Evolutionary conservation across 2,329 filamentous ascomycete species (phyloP).

Genomic region (Colletotrichum somersetense): DNA sequence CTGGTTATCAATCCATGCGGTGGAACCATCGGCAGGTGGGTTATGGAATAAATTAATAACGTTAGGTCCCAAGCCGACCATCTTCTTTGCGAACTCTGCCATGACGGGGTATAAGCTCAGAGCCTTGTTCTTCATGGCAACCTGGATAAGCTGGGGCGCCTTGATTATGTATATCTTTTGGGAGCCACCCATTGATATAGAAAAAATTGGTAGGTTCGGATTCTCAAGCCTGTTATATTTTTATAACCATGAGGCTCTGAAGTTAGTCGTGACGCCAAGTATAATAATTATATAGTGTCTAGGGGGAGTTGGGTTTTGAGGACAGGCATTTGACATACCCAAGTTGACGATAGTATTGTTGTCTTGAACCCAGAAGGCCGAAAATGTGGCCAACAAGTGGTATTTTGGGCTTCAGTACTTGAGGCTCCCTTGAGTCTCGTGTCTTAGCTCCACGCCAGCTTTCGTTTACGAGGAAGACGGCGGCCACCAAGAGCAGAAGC

Average conservation of each 20-base stretch:
- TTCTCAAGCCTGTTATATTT: slow-evolving; percentile 32
- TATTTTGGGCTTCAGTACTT: slow-evolving; percentile 54
- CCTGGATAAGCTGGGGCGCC: slow-evolving; percentile 55
- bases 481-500: no score
- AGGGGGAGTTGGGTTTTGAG: neutral
- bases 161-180: slow-evolving; percentile 60
- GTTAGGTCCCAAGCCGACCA: slow-evolving; percentile 53
- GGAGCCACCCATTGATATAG: slow-evolving; percentile 56
- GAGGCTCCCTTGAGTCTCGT: slow-evolving; percentile 56
- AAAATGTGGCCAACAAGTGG: slow-evolving; percentile 62
- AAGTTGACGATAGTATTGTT: slow-evolving; percentile 54
- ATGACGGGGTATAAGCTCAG: slow-evolving; percentile 60
- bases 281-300: neutral
- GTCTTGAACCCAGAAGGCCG: slow-evolving; percentile 54
- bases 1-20: slow-evolving; percentile 44
- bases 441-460: neutral
- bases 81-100: slow-evolving; percentile 51
- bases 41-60: slow-evolving; percentile 54
- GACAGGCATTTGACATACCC: slow-evolving; percentile 49
- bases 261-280: neutral
- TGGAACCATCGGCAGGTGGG: slow-evolving; percentile 49
- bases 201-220: slow-evolving; percentile 53
- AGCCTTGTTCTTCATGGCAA: slow-evolving; percentile 56
- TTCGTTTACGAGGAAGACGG: neutral
- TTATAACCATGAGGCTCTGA: neutral